Percentiles rank a stretch among this genome's conserved stretches.
phyloP scores from a whole-genome alignment of 1,284 basidiomycete genomes.

The Rhodotorula sp. region DNA sequence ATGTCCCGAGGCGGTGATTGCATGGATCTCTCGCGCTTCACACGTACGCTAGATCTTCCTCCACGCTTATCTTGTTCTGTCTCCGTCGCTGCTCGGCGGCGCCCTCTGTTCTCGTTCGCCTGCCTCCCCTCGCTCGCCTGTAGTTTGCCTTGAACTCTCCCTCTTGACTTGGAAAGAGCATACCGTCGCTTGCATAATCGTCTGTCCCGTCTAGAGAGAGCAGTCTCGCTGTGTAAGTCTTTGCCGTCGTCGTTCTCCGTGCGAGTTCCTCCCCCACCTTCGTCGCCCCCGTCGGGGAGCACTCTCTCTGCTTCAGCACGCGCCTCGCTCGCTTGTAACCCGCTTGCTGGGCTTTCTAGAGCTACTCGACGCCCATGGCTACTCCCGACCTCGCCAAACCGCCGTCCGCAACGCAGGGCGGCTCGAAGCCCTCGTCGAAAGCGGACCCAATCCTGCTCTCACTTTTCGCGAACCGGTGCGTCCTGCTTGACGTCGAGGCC shows the following conservation, averaged over 20 bases:
- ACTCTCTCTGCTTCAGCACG: not conserved
- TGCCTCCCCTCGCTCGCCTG: too few relatives aligned
- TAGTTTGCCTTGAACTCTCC: not conserved
- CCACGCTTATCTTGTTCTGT: too few relatives aligned
- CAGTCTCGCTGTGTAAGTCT: not conserved
- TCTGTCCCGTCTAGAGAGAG: not conserved
- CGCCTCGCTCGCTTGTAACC: not conserved
- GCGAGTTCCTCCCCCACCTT: too few relatives aligned
- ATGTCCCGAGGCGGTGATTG: slow-evolving; percentile 14
- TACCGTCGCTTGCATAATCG: not conserved
- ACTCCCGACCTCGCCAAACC: not conserved
- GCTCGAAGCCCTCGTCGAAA: not conserved
- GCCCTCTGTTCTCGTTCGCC: not conserved
- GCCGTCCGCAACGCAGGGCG: not conserved
- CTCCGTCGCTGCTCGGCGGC: not conserved
- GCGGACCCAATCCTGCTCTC: slow-evolving; percentile 79
- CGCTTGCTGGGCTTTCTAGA: not conserved
- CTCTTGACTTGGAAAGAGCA: not conserved
- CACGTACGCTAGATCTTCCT: not conserved
- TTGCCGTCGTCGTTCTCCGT: not conserved
- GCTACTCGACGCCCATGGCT: not conserved
- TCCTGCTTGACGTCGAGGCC: slow-evolving; percentile 59
- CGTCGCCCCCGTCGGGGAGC: too few relatives aligned
- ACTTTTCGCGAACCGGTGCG: slow-evolving; percentile 86
- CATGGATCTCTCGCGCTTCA: too few relatives aligned